Base-by-base conservation (phyloP, 352 stramenopile species). In the Pythium scleroteichum region DNA sequence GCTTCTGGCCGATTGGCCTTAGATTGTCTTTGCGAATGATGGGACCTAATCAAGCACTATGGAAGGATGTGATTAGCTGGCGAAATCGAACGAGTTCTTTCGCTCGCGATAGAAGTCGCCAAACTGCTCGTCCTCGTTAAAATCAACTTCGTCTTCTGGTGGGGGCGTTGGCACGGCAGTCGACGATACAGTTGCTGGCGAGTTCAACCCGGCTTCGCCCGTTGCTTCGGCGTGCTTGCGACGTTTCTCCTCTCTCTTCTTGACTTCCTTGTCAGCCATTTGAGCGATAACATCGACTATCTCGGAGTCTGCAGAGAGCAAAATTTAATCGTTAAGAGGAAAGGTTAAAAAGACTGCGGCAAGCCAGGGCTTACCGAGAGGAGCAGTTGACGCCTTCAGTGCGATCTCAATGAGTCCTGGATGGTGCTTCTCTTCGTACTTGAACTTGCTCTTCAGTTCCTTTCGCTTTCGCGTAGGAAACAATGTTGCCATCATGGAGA, bases 371-470 rank as follows among this genome's bases (percentile, higher is more conserved):
- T 4, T 72, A 82, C 70, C 68, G 3, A 95, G 67, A 17, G 85
- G 85, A 0, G 83, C 80, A 40, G 79, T 64, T 3, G 85, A 88
- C 1, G 82, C 83, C 55, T 82, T 76, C 2, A 95, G 70, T 8
- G 85, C 85, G 40, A 95, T 90, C 50, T 95, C 85, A 29, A 95
- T 90, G 13, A 95, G 66, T 32, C 61, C 66, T 1, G 77, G 71
- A 35, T 92, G 81, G 41, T 85, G 74, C 71, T 90, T 95, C 64
- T 95, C 85, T 52, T 95, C 85, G 35, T 81, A 89, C 57, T 95
- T 95, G 64, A 95, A 95, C 53, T 95, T 95, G 64, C 76, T 83
- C 71, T 95, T 95, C 17, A 95, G 70, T 47, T 95, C 85, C 61
- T 87, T 85, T 17, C 83, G 85, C 63, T 87, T 91, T 19, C 85